Evolutionary conservation across 106 monocot species (phyloP).

Genomic region (Dendrobium chrysotoxum): DNA sequence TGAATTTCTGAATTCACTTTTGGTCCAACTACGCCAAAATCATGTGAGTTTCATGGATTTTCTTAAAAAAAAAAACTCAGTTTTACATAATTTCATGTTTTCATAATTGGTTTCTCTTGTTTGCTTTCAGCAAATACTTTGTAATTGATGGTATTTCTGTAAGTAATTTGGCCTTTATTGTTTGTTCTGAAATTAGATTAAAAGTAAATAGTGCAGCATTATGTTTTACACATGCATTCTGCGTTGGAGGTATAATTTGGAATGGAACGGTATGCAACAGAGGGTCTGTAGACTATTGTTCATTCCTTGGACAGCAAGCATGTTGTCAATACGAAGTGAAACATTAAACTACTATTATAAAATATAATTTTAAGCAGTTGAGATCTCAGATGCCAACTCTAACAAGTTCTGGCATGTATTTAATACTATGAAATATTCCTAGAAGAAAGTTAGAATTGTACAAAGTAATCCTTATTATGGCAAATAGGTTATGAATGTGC

Average conservation of each 20-base stretch:
- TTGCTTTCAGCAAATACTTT: neutral
- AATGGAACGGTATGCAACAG: neutral
- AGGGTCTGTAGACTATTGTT: neutral
- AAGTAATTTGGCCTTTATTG: neutral
- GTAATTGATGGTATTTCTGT: neutral
- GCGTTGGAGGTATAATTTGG: neutral
- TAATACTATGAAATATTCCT: neutral
- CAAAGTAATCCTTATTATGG: neutral
- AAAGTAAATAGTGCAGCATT: neutral
- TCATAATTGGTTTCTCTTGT: neutral
- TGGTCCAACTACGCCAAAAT: constrained; percentile 50
- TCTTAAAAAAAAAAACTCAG: neutral
- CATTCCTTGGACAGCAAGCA: neutral
- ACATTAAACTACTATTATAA: neutral
- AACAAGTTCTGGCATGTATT: neutral
- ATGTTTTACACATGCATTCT: neutral
- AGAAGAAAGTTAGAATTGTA: neutral
- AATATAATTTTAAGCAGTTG: neutral
- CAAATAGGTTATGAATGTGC: neutral
- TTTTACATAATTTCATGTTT: neutral
- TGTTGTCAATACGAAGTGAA: neutral
- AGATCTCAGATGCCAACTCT: neutral
- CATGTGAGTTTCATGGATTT: constrained; percentile 45
- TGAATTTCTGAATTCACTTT: constrained; percentile 69
- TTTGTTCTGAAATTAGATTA: neutral